These are phyloP conservation scores for Pholiota microspora DNA, from an alignment of 768 basidiomycete species.

Conservation along the genomic window DNA sequence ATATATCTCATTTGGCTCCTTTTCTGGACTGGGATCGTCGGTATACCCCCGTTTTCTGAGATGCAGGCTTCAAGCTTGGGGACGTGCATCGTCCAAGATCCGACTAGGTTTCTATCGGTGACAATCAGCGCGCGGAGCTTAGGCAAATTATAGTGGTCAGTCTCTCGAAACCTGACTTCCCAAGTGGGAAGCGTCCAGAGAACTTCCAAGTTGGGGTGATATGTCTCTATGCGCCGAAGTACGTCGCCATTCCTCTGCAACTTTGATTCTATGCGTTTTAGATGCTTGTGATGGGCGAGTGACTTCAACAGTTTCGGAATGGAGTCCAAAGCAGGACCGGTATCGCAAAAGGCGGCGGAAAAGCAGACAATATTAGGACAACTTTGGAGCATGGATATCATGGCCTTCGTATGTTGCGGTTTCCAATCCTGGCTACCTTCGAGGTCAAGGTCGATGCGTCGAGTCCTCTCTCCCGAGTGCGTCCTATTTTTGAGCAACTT, in stretches of 20 bases:
- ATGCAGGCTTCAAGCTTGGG: constrained; percentile 16
- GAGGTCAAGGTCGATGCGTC: constrained; percentile 24
- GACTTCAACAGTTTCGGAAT: constrained; percentile 2
- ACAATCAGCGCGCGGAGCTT: constrained; percentile 21
- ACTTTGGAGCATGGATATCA: constrained; percentile 18
- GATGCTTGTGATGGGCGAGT: constrained; percentile 8
- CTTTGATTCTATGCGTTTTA: constrained; percentile 24
- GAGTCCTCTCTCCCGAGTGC: constrained; percentile 15
- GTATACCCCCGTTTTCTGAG: background rate
- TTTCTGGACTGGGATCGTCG: background rate
- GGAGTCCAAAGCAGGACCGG: constrained; percentile 12
- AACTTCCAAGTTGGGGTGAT: constrained; percentile 17
- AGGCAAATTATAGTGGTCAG: constrained; percentile 9
- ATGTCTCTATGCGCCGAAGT: constrained; percentile 8
- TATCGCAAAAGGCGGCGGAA: constrained; percentile 20
- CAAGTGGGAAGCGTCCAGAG: constrained; percentile 22
- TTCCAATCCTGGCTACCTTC: constrained; percentile 22
- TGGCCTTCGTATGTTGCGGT: constrained; percentile 16
- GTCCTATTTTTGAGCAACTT: constrained; percentile 7
- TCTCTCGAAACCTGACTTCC: too few relatives aligned
- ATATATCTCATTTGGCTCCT: constrained; percentile 12
- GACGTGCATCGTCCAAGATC: background rate
- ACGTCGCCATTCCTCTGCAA: constrained; percentile 9
- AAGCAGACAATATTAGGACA: constrained; percentile 25
- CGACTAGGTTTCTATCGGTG: background rate